Evolutionary conservation across 1,139 yeast species (phyloP).

Genomic region (Hansenula sp.): DNA sequence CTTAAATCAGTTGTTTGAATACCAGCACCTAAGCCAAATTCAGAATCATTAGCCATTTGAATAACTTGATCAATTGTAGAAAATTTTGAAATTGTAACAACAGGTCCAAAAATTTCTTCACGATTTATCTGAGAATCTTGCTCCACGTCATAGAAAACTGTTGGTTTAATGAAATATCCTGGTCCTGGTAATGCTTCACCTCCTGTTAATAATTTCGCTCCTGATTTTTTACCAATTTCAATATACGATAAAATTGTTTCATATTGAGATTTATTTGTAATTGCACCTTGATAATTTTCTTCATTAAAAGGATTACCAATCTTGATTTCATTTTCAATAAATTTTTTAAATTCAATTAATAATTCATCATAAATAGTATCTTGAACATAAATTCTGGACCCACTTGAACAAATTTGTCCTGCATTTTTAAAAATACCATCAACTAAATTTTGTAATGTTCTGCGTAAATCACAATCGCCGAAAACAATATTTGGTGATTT

Average conservation of each 20-base stretch:
- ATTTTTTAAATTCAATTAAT: constrained; percentile 51
- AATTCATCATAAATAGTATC: constrained; percentile 67
- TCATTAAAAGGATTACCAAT: constrained; percentile 75
- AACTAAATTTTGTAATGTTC: constrained; percentile 55
- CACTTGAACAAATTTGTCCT: constrained; percentile 87
- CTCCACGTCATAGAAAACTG: constrained; percentile 60
- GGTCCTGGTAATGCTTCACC: constrained; percentile 56
- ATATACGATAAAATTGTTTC: constrained; percentile 67
- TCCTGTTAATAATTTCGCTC: constrained; percentile 68
- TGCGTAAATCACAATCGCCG: constrained; percentile 63
- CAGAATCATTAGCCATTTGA: constrained; percentile 59
- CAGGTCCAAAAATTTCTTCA: constrained; percentile 78
- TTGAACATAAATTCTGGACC: constrained; percentile 78
- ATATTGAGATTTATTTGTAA: constrained; percentile 66
- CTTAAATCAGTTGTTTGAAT: constrained; percentile 54
- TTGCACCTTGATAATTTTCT: constrained; percentile 67
- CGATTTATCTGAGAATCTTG: constrained; percentile 36
- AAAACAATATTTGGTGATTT: constrained; percentile 78
- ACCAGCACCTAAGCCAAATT: constrained; percentile 82
- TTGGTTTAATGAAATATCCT: constrained; percentile 67
- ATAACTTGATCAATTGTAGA: constrained; percentile 59
- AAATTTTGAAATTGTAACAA: constrained; percentile 63
- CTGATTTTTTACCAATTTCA: constrained; percentile 63
- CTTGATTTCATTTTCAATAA: constrained; percentile 47
- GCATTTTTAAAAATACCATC: constrained; percentile 71